A percentile compares a stretch with the other conserved stretches of the same genome.
Conservation (phyloP, 345 rosid genomes). For the Ceriops decandra region DNA sequence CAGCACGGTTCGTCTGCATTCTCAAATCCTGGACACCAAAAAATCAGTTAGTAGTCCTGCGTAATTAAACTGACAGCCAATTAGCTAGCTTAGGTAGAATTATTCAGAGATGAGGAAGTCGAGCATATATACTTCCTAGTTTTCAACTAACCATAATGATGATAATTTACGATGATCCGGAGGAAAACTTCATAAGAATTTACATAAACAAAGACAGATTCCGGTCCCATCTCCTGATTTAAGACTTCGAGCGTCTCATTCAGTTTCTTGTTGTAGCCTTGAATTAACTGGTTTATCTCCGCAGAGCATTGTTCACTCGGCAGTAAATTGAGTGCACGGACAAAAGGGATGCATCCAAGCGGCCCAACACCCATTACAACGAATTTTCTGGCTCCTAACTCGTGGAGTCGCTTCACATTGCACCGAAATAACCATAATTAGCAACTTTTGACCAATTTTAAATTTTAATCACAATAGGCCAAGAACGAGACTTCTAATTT, state of each 20-base stretch:
- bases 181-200: slow-evolving; percentile 44
- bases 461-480: too few species aligned
- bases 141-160: slow-evolving; percentile 33
- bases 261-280: slow-evolving; percentile 45
- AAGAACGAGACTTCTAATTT: background rate
- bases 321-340: slow-evolving; percentile 39
- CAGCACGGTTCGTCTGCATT: slow-evolving; percentile 47
- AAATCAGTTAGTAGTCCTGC: too few species aligned
- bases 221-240: slow-evolving; percentile 31
- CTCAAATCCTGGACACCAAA: slow-evolving; percentile 21
- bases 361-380: slow-evolving; percentile 53
- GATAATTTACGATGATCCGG: slow-evolving; percentile 35
- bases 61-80: too few species aligned
- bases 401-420: slow-evolving; percentile 10
- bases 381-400: slow-evolving; percentile 22
- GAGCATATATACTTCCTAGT: too few species aligned
- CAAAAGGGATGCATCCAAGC: slow-evolving; percentile 67
- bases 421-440: too few species aligned
- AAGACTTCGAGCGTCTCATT: slow-evolving; percentile 13
- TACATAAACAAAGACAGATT: slow-evolving; percentile 45
- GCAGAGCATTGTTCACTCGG: slow-evolving; percentile 42
- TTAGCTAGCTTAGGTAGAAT: too few species aligned
- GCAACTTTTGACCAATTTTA: too few species aligned
- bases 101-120: too few species aligned
- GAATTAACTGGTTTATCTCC: slow-evolving; percentile 37